phyloP scores from a whole-genome alignment of 2,329 filamentous ascomycete genomes.

The Phyllosticta citriasiana region DNA sequence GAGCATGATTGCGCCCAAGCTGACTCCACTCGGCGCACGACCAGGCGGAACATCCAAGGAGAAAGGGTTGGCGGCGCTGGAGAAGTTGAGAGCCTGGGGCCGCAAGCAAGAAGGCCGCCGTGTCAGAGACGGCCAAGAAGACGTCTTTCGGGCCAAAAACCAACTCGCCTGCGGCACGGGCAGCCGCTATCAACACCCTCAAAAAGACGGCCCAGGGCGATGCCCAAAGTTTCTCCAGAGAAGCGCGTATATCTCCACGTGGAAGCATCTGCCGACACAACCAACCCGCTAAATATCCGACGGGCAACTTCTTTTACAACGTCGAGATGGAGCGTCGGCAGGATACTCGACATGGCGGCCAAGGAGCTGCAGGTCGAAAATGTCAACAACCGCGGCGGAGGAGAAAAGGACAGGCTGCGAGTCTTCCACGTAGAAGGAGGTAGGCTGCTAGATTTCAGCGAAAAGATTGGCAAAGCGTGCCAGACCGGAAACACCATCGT shows the following conservation, averaged over 20 bases:
- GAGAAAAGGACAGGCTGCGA: slow-evolving; percentile 69
- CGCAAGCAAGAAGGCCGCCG: slow-evolving; percentile 56
- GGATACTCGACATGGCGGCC: slow-evolving; percentile 69
- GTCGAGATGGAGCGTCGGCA: slow-evolving; percentile 80
- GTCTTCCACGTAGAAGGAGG: slow-evolving; percentile 93
- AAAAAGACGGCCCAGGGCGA: slow-evolving; percentile 90
- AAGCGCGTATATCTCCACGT: slow-evolving; percentile 87
- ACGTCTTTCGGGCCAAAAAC: background rate
- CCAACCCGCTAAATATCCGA: slow-evolving; percentile 73
- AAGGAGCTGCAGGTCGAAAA: slow-evolving; percentile 71
- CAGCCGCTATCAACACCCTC: slow-evolving; percentile 63
- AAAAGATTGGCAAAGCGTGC: slow-evolving; percentile 67
- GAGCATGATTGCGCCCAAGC: slow-evolving; percentile 77
- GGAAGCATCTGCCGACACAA: slow-evolving; percentile 80
- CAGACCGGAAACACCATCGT: slow-evolving; percentile 85
- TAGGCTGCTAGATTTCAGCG: slow-evolving; percentile 72
- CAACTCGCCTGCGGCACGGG: slow-evolving; percentile 46
- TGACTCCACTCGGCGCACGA: slow-evolving; percentile 50
- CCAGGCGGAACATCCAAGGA: slow-evolving; percentile 43
- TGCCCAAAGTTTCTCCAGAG: slow-evolving; percentile 62
- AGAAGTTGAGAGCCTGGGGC: slow-evolving; percentile 74
- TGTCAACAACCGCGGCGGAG: slow-evolving; percentile 65
- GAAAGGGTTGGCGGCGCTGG: slow-evolving; percentile 63
- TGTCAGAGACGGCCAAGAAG: slow-evolving; percentile 45
- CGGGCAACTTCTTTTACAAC: slow-evolving; percentile 41